Base-by-base conservation (phyloP, 805 yeast species). In the Yamadazyma laniorum region DNA sequence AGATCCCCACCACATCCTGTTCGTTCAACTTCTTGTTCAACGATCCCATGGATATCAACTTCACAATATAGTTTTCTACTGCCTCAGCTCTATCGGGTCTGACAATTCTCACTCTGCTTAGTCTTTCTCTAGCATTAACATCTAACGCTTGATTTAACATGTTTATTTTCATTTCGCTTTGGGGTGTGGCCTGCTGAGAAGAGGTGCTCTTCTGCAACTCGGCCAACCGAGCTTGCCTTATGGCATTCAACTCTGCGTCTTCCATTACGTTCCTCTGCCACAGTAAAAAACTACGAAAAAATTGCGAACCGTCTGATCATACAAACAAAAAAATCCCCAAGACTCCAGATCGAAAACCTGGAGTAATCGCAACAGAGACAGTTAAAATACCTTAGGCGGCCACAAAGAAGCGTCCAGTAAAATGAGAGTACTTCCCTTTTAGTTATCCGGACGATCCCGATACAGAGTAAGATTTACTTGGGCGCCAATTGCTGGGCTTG, bases 81-180 rank as follows among this genome's bases (percentile, higher is more conserved):
- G 89, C 85, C 35, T 76, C 74, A 1, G 95, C 98, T 40, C 97
- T 72, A 37, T 93, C 98, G 2, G 95, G 95, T 54, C 90, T 79
- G 30, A 91, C 99, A 56, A 93, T 75, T 19, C 88, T 69, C 14
- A 91, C 95, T 42, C 99, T 72, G 14, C 90, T 78, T 32, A 91
- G 70, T 42, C 99, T 73, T 54, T 91, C 97, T 32, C 95, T 73
- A 1, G 98, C 99, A 35, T 74, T 77, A 8, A 91, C 81, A 39
- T 85, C 86, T 31, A 93, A 69, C 15, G 88, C 75, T 48, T 85
- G 91, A 6, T 86, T 72, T 38, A 88, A 64, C 40, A 63, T 60
- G 16, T 68, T 51, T 35, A 50, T 53, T 30, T 74, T 64, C 45
- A 59, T 59, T 22, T 74, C 79, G 25, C 68, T 72, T 34, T 60